Evolutionary conservation across 768 basidiomycete genomes (phyloP), one percentile per base, ranked within the genome.

Genomic region (Trametes meyenii): DNA sequence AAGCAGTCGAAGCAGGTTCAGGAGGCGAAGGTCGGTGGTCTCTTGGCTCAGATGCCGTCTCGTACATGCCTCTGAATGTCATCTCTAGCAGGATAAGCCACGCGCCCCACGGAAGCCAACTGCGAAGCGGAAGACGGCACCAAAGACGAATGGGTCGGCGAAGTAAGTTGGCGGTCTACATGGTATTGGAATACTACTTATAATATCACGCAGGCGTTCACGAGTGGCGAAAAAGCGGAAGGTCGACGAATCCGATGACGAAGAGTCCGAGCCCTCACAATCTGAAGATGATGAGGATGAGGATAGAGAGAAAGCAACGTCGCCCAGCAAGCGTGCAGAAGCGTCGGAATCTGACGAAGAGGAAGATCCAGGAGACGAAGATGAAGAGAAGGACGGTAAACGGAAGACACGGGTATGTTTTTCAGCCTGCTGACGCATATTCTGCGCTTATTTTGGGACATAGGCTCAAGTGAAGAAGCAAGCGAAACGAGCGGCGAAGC

Each of bases 81-180:
- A 16, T 2, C 40, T 24, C 26, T 16, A 33, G 56, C 60, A 79
- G 69, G 76, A 83, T 70, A 76, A 75, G 45, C 50, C 58, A 1
- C 66, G 58, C 23, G 66, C 64, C 61, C 82, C 87, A 33, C 76
- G 78, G 35, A 85, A 83, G 71, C 73, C 77, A 1, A 74, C 81
- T 26, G 73, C 74, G 11, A 86, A 88, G 68, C 84, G 86, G 49
- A 85, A 84, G 66, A 82, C 83, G 29, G 70, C 81, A 4, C 55
- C 70, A 5, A 83, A 77, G 67, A 59, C 78, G 45, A 87, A 83
- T 65, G 79, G 81, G 24, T 75, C 78, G 50, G 66, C 79, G 3
- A 84, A 84, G 86, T 84, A 67, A 36, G 81, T 62, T 17, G 11
- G 3, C 7, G n/a, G n/a, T n/a, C n/a, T n/a, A n/a, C n/a, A n/a